A percentile compares a stretch with the other conserved stretches of the same genome.
Conservation (phyloP, 768 basidiomycete genomes). For the Pulveroboletus sp. region DNA sequence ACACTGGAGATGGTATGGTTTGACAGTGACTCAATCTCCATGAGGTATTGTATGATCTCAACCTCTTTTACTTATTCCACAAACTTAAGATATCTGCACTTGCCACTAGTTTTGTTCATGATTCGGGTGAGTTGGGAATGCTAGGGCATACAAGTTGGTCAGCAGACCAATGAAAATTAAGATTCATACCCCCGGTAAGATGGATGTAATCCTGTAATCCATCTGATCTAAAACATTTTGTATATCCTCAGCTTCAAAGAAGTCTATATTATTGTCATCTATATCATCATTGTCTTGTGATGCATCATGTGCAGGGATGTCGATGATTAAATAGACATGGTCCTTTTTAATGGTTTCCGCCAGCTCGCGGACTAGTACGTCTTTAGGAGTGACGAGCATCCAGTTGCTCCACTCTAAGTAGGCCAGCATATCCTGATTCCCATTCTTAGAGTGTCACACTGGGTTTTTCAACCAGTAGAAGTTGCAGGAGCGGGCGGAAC, state of each 20-base stretch:
- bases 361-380: too few relatives aligned
- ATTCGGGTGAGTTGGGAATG: not conserved
- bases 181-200: not conserved
- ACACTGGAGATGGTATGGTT: not conserved
- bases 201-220: not conserved
- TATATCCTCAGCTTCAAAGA: not conserved
- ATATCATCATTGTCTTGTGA: not conserved
- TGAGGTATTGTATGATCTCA: slow-evolving; percentile 2
- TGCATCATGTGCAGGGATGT: not conserved
- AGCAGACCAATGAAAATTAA: not conserved
- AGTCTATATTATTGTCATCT: too few relatives aligned
- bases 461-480: too few relatives aligned
- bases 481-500: too few relatives aligned
- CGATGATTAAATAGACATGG: too few relatives aligned
- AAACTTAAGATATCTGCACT: slow-evolving; percentile 3
- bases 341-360: too few relatives aligned
- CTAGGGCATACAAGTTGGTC: not conserved
- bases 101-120: too few relatives aligned
- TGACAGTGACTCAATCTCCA: not conserved
- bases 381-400: too few relatives aligned
- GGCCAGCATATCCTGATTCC: too few relatives aligned
- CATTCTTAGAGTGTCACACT: too few relatives aligned
- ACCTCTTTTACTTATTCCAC: not conserved
- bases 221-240: too few relatives aligned
- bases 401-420: too few relatives aligned